Conservation (phyloP, 1,284 basidiomycete genomes). For the Ganoderma lucidum region DNA sequence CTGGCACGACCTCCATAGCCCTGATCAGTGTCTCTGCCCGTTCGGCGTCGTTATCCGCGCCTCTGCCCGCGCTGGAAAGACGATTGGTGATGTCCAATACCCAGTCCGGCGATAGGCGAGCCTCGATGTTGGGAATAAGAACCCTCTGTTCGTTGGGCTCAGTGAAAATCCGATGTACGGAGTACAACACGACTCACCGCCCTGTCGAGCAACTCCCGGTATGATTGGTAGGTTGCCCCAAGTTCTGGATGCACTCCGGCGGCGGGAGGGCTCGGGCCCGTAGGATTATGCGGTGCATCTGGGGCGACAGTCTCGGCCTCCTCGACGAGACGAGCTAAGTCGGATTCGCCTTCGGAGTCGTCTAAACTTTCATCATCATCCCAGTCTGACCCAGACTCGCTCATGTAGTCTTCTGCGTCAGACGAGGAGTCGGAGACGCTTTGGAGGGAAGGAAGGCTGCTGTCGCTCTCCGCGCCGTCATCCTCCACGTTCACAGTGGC, state of each 20-base stretch:
- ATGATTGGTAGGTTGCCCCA: not conserved
- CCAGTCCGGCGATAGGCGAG: conserved; percentile 14
- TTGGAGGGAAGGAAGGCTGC: conserved; percentile 39
- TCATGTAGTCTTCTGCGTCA: conserved; percentile 21
- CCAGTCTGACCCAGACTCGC: conserved; percentile 27
- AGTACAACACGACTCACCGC: conserved; percentile 18
- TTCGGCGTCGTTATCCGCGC: conserved; percentile 30
- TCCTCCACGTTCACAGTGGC: conserved; percentile 6
- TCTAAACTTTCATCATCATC: conserved; percentile 19
- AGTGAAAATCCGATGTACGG: not conserved
- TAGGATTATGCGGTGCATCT: not conserved
- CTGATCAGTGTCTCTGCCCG: conserved; percentile 39
- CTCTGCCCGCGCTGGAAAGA: not conserved
- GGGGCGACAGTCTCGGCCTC: not conserved
- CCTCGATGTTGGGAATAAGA: conserved; percentile 18
- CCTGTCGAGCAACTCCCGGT: conserved; percentile 22
- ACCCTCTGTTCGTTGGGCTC: conserved; percentile 10
- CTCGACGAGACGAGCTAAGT: conserved; percentile 9
- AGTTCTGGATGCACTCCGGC: not conserved
- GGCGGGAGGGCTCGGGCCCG: not conserved
- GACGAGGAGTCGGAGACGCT: conserved; percentile 41
- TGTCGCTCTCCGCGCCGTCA: conserved; percentile 31
- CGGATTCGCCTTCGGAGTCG: conserved; percentile 20
- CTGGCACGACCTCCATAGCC: conserved; percentile 36
- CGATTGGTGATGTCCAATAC: conserved; percentile 14